These are phyloP conservation scores for Penicillium nucicola DNA, from an alignment of 495 filamentous ascomycete genomes.

Conservation along the genomic window DNA sequence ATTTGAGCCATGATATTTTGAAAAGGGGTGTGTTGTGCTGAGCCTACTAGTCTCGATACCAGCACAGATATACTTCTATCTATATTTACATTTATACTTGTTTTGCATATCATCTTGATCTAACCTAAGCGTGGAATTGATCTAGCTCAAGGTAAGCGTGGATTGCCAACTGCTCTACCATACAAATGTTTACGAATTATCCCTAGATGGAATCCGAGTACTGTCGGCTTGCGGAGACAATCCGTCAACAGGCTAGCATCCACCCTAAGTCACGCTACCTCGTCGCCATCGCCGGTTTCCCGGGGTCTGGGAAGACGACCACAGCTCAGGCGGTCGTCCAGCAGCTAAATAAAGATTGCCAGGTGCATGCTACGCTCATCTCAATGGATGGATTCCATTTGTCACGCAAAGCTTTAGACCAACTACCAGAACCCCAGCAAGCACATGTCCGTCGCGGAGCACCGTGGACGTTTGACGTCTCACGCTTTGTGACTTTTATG, in stretches of 20 bases:
- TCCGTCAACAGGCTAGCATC: conserved; percentile 17
- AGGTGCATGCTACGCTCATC: conserved; percentile 11
- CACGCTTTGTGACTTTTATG: conserved; percentile 27
- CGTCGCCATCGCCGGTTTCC: conserved; percentile 43
- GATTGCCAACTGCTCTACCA: too few species aligned
- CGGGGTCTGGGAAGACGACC: conserved; percentile 50
- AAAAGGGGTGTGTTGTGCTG: too few species aligned
- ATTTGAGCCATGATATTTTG: too few species aligned
- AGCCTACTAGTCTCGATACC: too few species aligned
- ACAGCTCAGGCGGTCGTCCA: conserved; percentile 33
- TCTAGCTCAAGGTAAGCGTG: too few species aligned
- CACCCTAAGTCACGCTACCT: conserved; percentile 24
- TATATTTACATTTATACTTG: too few species aligned
- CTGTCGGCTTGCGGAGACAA: conserved; percentile 16
- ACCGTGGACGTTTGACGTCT: conserved; percentile 40
- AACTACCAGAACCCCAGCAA: conserved; percentile 33
- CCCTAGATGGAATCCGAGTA: conserved; percentile 30
- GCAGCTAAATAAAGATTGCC: conserved; percentile 29
- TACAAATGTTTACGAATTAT: not conserved
- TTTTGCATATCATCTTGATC: too few species aligned
- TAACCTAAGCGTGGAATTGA: too few species aligned
- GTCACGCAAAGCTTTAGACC: conserved; percentile 28
- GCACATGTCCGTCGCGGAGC: conserved; percentile 40
- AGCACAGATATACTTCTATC: too few species aligned
- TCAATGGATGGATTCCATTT: conserved; percentile 48